Evolutionary conservation across 169 alveolate genomes (phyloP).

Genomic region (Cardiosporidium cionae): DNA sequence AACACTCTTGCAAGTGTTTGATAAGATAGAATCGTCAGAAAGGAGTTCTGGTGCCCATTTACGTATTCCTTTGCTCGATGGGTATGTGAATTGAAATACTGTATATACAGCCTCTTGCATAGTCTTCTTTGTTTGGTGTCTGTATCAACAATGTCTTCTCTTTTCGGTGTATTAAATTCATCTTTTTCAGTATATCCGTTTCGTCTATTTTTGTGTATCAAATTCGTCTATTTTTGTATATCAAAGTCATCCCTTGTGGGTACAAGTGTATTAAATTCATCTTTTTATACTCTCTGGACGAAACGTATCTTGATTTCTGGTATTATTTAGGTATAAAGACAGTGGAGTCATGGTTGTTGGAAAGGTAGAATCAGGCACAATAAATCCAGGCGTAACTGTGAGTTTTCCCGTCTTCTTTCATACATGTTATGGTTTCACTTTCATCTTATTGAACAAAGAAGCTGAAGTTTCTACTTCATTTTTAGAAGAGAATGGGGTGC

Average conservation of each 20-base stretch:
- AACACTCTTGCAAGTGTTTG: slow-evolving; percentile 69
- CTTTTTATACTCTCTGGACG: no score
- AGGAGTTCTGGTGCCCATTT: slow-evolving; percentile 65
- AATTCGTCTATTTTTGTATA: no score
- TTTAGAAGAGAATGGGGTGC: no score
- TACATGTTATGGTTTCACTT: no score
- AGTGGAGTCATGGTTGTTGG: slow-evolving; percentile 83
- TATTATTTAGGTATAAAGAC: slow-evolving; percentile 68
- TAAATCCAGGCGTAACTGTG: slow-evolving; percentile 35
- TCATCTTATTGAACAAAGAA: no score
- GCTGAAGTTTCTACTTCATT: no score
- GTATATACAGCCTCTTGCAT: background rate
- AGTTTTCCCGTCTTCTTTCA: no score
- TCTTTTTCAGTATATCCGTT: background rate
- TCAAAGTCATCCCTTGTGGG: no score
- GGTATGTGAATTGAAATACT: slow-evolving; percentile 22
- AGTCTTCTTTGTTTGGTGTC: background rate
- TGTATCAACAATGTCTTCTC: background rate
- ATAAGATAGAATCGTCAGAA: slow-evolving; percentile 50
- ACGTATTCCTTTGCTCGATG: slow-evolving; percentile 80
- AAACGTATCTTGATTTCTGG: no score
- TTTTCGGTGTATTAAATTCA: background rate
- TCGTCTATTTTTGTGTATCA: no score
- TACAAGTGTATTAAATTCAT: no score
- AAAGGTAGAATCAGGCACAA: slow-evolving; percentile 69